Evolutionary conservation across 1,284 basidiomycete genomes (phyloP), one percentile per base, ranked within the genome.

Genomic region (Phenoliferia sp.): DNA sequence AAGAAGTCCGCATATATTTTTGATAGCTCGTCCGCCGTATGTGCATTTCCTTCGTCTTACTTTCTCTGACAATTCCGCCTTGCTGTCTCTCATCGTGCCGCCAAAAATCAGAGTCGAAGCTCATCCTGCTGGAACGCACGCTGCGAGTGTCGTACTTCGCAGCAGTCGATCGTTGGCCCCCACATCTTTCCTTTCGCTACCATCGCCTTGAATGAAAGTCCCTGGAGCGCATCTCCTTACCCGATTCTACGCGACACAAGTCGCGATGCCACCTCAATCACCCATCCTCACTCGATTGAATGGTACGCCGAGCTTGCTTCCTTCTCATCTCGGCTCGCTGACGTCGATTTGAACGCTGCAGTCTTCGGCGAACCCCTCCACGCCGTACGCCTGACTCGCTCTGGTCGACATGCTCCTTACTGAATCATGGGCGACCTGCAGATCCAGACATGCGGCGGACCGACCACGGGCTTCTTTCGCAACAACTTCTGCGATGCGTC

Each of bases 391-490:
- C 29, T 22, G 2, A 16, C n/a, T n/a, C n/a, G n/a, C n/a, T n/a
- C n/a, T n/a, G n/a, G n/a, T n/a, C n/a, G n/a, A n/a, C n/a, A n/a
- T n/a, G n/a, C n/a, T n/a, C n/a, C n/a, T n/a, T n/a, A n/a, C n/a
- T n/a, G n/a, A n/a, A n/a, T n/a, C n/a, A n/a, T n/a, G n/a, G n/a
- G n/a, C n/a, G 39, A 22, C 39, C 39, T 22, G 22, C 39, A 44
- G 48, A 52, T 52, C 48, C 48, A 52, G 28, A 56, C 54, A n/a
- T 28, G 54, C 54, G 29, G 54, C 7, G 63, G 65, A 19, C 68
- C 67, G 1, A 63, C 59, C 15, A 71, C 67, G 0, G 70, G 70
- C 17, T 71, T 71, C 67, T 71, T 71, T 63, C 62, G 70, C n/a
- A 71, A 71, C 65, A 65, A 65, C 58, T 66, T 59, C 59, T 69